Percentiles rank a stretch among this genome's conserved stretches.
Conservation (phyloP, 805 yeast genomes). For the Saccharomycopsis capsularis region DNA sequence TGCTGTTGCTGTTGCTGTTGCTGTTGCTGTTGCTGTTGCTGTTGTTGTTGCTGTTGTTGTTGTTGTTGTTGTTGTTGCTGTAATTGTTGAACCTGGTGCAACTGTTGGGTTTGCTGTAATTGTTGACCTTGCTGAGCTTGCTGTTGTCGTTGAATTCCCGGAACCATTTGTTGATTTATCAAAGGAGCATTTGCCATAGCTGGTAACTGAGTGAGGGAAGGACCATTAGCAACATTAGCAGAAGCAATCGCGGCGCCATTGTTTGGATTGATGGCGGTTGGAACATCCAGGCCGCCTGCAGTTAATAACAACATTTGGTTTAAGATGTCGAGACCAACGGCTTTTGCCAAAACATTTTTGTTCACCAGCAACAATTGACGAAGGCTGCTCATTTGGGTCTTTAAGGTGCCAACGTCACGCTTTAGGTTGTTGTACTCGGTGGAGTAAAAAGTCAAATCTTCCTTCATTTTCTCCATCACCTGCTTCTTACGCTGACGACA, state of each 20-base stretch:
- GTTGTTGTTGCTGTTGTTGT: not conserved
- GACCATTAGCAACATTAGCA: not conserved
- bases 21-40: not conserved
- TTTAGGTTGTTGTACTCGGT: slow-evolving; percentile 62
- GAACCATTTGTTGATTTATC: not conserved
- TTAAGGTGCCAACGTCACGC: slow-evolving; percentile 47
- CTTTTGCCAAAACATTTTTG: not conserved
- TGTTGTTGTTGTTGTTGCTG: not conserved
- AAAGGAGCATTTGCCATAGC: not conserved
- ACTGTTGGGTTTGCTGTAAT: not conserved
- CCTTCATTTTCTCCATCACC: slow-evolving; percentile 75
- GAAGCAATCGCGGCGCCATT: no score
- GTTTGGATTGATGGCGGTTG: not conserved
- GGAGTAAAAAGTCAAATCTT: slow-evolving; percentile 63
- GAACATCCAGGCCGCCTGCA: not conserved
- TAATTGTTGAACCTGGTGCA: not conserved
- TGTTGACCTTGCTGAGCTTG: not conserved
- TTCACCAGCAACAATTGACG: not conserved
- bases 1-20: not conserved
- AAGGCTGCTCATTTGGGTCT: slow-evolving; percentile 49
- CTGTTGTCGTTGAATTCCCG: slow-evolving; percentile 1
- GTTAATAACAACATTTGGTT: not conserved
- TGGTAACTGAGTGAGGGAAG: not conserved
- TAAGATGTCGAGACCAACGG: not conserved
- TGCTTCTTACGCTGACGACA: slow-evolving; percentile 94